phyloP scores from a whole-genome alignment of 2,329 filamentous ascomycete species.

The Dryadomyces quercus-mongolicae region DNA sequence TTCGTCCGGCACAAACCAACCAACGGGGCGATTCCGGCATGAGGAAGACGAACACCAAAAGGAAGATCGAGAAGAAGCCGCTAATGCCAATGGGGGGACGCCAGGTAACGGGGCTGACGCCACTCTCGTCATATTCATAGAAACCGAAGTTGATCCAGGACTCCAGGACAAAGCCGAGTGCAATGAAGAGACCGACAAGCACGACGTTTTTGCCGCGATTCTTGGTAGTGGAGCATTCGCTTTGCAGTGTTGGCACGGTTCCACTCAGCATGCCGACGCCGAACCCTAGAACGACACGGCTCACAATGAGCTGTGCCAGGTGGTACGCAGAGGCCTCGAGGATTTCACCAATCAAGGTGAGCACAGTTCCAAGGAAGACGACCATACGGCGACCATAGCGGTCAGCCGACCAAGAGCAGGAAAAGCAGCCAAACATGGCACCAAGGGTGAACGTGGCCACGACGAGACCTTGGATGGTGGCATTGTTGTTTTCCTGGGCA shows the following conservation, averaged over 20 bases:
- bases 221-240: conserved; percentile 12
- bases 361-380: neutral
- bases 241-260: conserved; percentile 25
- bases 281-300: conserved; percentile 36
- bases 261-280: conserved; percentile 32
- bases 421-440: conserved; percentile 13
- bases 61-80: conserved; percentile 24
- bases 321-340: conserved; percentile 33
- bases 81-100: conserved; percentile 35
- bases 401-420: conserved; percentile 25
- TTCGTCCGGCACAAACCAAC: conserved; percentile 41
- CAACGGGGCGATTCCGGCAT: conserved; percentile 47
- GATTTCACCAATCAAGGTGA: conserved; percentile 33
- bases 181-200: conserved; percentile 13
- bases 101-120: neutral
- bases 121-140: neutral
- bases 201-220: conserved; percentile 14
- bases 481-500: conserved; percentile 26
- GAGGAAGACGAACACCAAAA: conserved; percentile 24
- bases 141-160: conserved; percentile 9
- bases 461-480: conserved; percentile 16
- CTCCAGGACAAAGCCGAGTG: conserved; percentile 7
- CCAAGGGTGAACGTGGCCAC: conserved; percentile 14
- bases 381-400: conserved; percentile 27
- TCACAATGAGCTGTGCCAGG: conserved; percentile 36